Conservation (phyloP, 768 basidiomycete species). For the Amanita rubescens region DNA sequence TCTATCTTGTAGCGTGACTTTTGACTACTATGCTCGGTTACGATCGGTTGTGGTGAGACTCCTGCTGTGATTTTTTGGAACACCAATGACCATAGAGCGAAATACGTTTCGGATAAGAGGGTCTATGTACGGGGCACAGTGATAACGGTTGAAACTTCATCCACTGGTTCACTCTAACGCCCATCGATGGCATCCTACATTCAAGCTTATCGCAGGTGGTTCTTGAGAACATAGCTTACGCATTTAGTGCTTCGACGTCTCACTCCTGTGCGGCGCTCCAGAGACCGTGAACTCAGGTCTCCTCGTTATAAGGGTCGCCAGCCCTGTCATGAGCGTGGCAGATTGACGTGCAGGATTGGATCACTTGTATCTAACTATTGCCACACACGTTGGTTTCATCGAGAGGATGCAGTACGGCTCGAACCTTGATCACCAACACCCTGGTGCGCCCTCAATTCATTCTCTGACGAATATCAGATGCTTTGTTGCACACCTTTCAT, state of each 20-base stretch:
- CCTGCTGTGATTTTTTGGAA: background rate
- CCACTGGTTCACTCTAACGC: background rate
- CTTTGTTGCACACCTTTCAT: too few species aligned
- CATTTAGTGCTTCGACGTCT: background rate
- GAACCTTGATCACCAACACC: too few species aligned
- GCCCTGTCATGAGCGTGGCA: too few species aligned
- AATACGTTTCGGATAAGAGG: background rate
- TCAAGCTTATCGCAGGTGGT: background rate
- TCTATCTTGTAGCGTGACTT: background rate
- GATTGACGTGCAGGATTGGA: too few species aligned
- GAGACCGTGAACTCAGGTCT: background rate
- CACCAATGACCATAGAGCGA: background rate
- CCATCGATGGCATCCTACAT: background rate
- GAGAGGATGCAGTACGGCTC: too few species aligned
- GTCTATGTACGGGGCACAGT: background rate
- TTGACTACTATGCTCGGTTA: background rate
- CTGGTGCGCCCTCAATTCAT: too few species aligned
- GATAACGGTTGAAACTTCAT: background rate
- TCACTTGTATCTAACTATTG: too few species aligned
- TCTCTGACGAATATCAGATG: too few species aligned
- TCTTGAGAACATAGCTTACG: too few species aligned
- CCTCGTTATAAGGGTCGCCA: too few species aligned
- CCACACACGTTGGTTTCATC: too few species aligned
- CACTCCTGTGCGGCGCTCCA: background rate
- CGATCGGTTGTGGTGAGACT: background rate